Base-by-base conservation (phyloP, 1,139 yeast species). In the Taiozyma sp. region DNA sequence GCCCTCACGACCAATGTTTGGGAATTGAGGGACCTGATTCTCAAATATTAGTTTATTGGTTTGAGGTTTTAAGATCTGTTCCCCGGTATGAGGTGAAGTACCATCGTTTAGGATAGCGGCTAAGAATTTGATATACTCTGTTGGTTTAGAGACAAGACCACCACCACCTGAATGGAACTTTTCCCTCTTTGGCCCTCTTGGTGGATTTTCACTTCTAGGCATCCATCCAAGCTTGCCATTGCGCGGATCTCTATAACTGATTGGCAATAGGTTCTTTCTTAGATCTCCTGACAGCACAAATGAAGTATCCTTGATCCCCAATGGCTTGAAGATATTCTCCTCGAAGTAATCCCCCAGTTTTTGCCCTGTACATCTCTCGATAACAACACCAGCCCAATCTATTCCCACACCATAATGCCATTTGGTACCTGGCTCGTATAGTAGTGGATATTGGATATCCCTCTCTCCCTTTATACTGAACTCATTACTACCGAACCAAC, bases 321-420 rank as follows among this genome's bases (percentile, higher is more conserved):
- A 66, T 5, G 81, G 81, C 30, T 69, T 69, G 55, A 78, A 76
- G 6, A 81, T 62, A 47, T 71, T 55, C 43, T 69, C 63, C 42
- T 69, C 59, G 41, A 78, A 62, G 56, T 70, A 79, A 14, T 70
- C 73, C 8, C 79, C 77, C 24, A 81, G 64, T 23, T 64, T 64
- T 56, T 65, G 51, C 3, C 82, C 83, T 4, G 77, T 61, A 14
- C 78, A 68, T 36, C 68, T 66, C 55, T 78, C 71, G 28, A 81
- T 65, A 1, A 78, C 68, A 36, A 70, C 65, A 2, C 85, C 84
- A 7, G 78, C 74, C 81, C 83, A 78, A 58, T 81, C 86, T 40
- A 72, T 66, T 48, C 74, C 71, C 47, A 72, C 71, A 19, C 86
- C 85, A 60, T 81, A 81, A 48, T 64, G 62, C 76, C 80, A 81